Evolutionary conservation across 2,329 filamentous ascomycete species (phyloP).

Genomic region (Paraphoma chrysanthemicola): DNA sequence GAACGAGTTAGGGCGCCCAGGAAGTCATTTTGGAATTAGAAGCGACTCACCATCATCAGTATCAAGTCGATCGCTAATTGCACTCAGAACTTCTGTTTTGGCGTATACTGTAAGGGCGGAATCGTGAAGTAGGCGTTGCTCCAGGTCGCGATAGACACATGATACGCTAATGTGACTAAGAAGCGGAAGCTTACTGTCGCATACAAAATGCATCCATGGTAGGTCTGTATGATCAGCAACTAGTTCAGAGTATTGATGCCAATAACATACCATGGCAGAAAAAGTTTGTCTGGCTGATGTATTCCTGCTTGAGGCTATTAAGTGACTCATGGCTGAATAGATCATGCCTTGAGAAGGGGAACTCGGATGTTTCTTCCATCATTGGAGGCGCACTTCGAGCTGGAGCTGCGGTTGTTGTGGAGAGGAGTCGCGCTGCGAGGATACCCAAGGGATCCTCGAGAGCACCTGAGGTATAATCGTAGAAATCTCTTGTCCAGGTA

Average conservation of each 20-base stretch:
- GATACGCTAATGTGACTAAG: constrained; percentile 42
- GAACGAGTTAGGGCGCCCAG: no score
- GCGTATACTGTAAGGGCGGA: constrained; percentile 39
- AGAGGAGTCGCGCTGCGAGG: constrained; percentile 34
- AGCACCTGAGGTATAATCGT: constrained; percentile 25
- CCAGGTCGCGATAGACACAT: constrained; percentile 42
- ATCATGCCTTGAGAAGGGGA: constrained; percentile 25
- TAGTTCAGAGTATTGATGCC: background rate
- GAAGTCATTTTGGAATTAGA: background rate
- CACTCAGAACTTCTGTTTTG: constrained; percentile 37
- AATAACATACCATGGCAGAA: constrained; percentile 28
- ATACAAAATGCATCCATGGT: constrained; percentile 38
- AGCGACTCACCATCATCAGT: constrained; percentile 28
- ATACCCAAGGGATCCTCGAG: constrained; percentile 24
- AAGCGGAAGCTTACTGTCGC: constrained; percentile 37
- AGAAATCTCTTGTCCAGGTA: constrained; percentile 15
- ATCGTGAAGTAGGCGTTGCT: constrained; percentile 36
- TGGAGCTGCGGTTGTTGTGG: constrained; percentile 25
- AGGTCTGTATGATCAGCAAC: constrained; percentile 21
- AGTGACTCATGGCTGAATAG: constrained; percentile 18
- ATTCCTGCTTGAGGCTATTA: constrained; percentile 30
- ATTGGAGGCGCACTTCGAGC: constrained; percentile 29
- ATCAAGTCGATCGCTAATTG: constrained; percentile 34
- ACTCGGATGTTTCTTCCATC: constrained; percentile 29
- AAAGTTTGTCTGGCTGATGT: constrained; percentile 26